A percentile compares a stretch with the other conserved stretches of the same genome.
These are phyloP conservation scores for Tetrapisispora taiwanensis DNA, from an alignment of 805 yeast genomes.

Conservation along the genomic window DNA sequence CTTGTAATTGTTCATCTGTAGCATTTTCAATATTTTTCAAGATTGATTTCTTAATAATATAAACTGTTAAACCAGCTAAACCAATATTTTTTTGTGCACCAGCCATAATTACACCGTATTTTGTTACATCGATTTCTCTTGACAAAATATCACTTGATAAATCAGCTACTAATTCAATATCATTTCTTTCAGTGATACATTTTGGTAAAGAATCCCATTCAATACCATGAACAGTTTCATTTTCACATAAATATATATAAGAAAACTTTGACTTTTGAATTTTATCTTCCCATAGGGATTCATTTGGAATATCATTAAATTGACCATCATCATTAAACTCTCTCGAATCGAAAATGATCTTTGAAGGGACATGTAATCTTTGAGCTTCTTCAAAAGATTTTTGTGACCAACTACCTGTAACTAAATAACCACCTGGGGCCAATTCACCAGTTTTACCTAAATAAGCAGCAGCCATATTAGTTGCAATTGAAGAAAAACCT, in stretches of 20 bases:
- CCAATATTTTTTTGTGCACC: conserved; percentile 99
- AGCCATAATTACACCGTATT: conserved; percentile 85
- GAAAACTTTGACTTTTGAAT: conserved; percentile 47
- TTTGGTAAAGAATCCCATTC: conserved; percentile 53
- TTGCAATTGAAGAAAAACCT: conserved; percentile 81
- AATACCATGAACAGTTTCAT: conserved; percentile 93
- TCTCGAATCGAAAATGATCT: conserved; percentile 58
- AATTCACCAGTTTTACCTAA: conserved; percentile 61
- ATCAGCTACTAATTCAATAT: conserved; percentile 80
- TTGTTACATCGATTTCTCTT: conserved; percentile 65
- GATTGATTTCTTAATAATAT: conserved; percentile 75
- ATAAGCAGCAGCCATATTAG: conserved; percentile 69
- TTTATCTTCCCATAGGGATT: conserved; percentile 49
- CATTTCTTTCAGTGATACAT: conserved; percentile 42
- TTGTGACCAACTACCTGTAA: conserved; percentile 91
- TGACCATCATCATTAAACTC: conserved; percentile 38
- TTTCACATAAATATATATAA: conserved; percentile 85
- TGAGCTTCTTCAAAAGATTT: conserved; percentile 81
- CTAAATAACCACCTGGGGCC: conserved; percentile 76
- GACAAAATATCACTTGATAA: conserved; percentile 90
- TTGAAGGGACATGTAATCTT: conserved; percentile 70
- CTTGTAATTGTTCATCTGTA: conserved; percentile 47
- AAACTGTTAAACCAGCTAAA: conserved; percentile 86
- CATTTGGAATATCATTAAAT: conserved; percentile 58
- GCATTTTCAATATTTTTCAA: conserved; percentile 46